Conservation (phyloP, 169 alveolate species). For the Eimeria nieschulzi region DNA sequence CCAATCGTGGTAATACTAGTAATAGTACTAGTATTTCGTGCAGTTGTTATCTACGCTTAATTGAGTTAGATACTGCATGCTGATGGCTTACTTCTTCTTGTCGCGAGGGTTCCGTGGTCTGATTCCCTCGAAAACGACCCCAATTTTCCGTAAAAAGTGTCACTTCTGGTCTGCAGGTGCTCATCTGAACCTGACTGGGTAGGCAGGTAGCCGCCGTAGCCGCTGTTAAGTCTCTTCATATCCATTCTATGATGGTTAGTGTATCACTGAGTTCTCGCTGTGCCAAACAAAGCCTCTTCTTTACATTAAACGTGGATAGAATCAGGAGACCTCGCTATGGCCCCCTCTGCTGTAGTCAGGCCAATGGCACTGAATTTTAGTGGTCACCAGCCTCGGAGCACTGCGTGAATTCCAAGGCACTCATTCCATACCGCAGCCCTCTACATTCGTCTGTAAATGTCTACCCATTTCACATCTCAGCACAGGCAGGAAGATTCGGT, state of each 20-base stretch:
- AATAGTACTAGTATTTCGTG: background rate
- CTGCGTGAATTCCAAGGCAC: too few relatives aligned
- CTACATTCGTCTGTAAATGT: too few relatives aligned
- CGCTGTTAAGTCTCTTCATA: conserved; percentile 26
- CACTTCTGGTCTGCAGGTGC: conserved; percentile 3
- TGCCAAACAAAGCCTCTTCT: too few relatives aligned
- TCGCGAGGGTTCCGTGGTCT: background rate
- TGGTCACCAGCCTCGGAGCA: too few relatives aligned
- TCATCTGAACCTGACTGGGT: background rate
- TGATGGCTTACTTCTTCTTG: conserved; percentile 16
- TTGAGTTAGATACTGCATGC: background rate
- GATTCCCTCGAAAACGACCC: conserved; percentile 18
- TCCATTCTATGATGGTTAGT: background rate
- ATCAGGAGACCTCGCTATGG: too few relatives aligned
- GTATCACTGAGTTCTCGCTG: too few relatives aligned
- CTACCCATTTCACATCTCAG: too few relatives aligned
- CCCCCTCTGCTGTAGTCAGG: too few relatives aligned
- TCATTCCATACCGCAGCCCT: too few relatives aligned
- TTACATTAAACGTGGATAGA: too few relatives aligned
- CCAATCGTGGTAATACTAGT: background rate
- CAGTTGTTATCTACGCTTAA: background rate
- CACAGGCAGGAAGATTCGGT: too few relatives aligned
- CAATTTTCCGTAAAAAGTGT: conserved; percentile 47
- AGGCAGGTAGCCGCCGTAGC: conserved; percentile 44
- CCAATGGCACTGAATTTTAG: too few relatives aligned